These are phyloP conservation scores for Daldinia sp. DNA, from an alignment of 2,329 filamentous ascomycete genomes.

Conservation along the genomic window DNA sequence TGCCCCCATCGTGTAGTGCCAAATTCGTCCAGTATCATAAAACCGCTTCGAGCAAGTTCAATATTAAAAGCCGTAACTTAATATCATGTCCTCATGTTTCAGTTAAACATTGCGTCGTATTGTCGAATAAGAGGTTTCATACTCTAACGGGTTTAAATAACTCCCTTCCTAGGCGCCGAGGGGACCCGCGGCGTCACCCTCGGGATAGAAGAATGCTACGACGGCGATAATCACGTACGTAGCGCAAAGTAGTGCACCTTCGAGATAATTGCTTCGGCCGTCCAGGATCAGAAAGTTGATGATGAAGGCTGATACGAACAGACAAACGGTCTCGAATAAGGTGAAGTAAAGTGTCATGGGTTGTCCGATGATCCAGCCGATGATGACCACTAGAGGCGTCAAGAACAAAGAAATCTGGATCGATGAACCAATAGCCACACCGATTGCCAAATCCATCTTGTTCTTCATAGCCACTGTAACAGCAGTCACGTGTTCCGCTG, in stretches of 20 bases:
- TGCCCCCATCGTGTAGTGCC: neutral
- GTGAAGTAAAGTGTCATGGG: constrained; percentile 87
- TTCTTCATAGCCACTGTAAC: constrained; percentile 76
- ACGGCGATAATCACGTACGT: constrained; percentile 74
- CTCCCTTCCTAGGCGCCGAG: constrained; percentile 41
- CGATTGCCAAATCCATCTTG: constrained; percentile 79
- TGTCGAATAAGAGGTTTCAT: neutral
- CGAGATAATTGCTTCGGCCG: constrained; percentile 85
- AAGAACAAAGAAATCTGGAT: constrained; percentile 78
- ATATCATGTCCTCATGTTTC: neutral
- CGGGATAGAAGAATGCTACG: constrained; percentile 72
- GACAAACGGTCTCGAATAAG: constrained; percentile 85
- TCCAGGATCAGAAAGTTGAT: constrained; percentile 89
- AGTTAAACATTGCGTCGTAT: neutral
- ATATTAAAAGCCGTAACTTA: neutral
- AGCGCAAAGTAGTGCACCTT: constrained; percentile 74
- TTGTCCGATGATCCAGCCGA: constrained; percentile 73
- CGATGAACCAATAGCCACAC: constrained; percentile 73
- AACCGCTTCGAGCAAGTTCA: neutral
- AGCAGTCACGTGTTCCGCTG: constrained; percentile 76
- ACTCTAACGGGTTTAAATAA: neutral
- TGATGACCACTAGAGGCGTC: constrained; percentile 73
- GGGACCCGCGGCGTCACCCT: constrained; percentile 55
- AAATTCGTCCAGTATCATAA: neutral
- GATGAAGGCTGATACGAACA: constrained; percentile 85